These are phyloP conservation scores for Petunia hybrid DNA, from an alignment of 305 asterid species.

Conservation along the genomic window DNA sequence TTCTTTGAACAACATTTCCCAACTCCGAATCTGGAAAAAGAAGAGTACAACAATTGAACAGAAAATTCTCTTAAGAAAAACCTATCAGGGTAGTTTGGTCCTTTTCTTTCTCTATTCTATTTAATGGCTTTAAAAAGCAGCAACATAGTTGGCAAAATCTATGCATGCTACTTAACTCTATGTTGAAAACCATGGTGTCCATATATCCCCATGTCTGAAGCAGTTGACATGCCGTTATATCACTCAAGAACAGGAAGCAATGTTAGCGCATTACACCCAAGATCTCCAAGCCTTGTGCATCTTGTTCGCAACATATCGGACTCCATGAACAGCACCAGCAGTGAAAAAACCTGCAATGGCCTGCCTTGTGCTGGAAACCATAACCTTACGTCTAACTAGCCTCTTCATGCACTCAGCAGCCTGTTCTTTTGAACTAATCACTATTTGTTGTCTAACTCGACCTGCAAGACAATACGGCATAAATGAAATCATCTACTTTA, in stretches of 20 bases:
- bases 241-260: constrained; percentile 9
- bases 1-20: neutral
- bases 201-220: constrained; percentile 18
- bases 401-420: constrained; percentile 68
- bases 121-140: neutral
- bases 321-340: constrained; percentile 69
- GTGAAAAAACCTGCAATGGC: constrained; percentile 82
- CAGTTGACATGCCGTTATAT: neutral
- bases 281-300: constrained; percentile 79
- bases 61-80: neutral
- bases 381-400: constrained; percentile 64
- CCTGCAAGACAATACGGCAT: constrained; percentile 42
- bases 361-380: constrained; percentile 89
- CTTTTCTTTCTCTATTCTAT: neutral
- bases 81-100: neutral
- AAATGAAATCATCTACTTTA: neutral
- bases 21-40: neutral
- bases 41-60: constrained; percentile 5
- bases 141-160: neutral
- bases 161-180: constrained; percentile 12
- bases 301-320: constrained; percentile 64
- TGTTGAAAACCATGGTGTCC: neutral
- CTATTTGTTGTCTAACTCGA: constrained; percentile 45
- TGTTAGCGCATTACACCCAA: constrained; percentile 38
- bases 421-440: constrained; percentile 58